A percentile compares a stretch with the other conserved stretches of the same genome.
Evolutionary conservation across 2,329 filamentous ascomycete genomes (phyloP).

Genomic region (Epichloe coenophiala): DNA sequence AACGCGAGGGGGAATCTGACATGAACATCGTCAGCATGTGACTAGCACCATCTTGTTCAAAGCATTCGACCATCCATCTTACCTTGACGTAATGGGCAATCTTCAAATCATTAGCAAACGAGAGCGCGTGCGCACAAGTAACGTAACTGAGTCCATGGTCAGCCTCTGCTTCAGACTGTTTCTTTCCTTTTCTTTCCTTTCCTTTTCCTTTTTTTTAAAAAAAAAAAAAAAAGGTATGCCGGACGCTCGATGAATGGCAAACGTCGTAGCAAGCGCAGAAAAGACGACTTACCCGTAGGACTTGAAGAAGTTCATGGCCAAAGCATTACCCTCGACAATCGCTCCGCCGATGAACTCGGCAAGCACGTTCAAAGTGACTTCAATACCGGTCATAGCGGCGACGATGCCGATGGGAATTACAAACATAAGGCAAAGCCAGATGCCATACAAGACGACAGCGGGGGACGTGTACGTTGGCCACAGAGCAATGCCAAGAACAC

Average conservation of each 20-base stretch:
- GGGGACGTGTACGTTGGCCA: slow-evolving; percentile 30
- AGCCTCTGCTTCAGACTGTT: too few species aligned
- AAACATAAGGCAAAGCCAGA: slow-evolving; percentile 27
- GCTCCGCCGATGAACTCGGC: slow-evolving; percentile 35
- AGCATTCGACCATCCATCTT: not conserved
- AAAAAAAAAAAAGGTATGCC: too few species aligned
- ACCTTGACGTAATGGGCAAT: slow-evolving; percentile 31
- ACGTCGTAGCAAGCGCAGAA: not conserved
- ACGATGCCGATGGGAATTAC: slow-evolving; percentile 32
- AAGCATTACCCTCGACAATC: slow-evolving; percentile 27
- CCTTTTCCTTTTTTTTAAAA: too few species aligned
- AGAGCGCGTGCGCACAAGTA: slow-evolving; percentile 21
- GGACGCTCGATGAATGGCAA: not conserved
- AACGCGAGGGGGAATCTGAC: slow-evolving; percentile 21
- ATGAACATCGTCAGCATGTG: too few species aligned
- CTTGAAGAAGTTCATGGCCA: slow-evolving; percentile 36
- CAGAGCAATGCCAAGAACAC: slow-evolving; percentile 20
- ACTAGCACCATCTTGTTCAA: too few species aligned
- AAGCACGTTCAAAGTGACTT: slow-evolving; percentile 30
- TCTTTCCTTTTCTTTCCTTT: too few species aligned
- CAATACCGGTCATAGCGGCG: slow-evolving; percentile 27
- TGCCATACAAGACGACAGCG: slow-evolving; percentile 29
- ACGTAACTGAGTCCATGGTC: slow-evolving; percentile 12
- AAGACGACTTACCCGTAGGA: slow-evolving; percentile 16
- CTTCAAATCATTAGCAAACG: slow-evolving; percentile 23